Base-by-base conservation (phyloP, 148 eudicot species). In the Vaccinium vitisidaea region DNA sequence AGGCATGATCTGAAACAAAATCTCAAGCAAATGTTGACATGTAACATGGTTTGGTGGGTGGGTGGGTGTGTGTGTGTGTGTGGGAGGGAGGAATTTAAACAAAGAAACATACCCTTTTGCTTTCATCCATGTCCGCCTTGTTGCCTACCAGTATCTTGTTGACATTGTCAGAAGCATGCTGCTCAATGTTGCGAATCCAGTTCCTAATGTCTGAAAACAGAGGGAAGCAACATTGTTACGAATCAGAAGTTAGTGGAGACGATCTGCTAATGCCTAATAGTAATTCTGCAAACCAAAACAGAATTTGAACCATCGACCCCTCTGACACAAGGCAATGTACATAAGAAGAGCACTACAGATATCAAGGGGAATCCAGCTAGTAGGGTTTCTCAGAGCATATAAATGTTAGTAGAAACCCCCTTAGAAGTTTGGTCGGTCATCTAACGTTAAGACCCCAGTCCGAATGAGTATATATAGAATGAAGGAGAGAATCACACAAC, bases 51-150 rank as follows among this genome's bases (percentile, higher is more conserved):
- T 7, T 21, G 8, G 2, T n/a, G 2, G 8, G 70, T 63, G 70
- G 8, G 27, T n/a, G n/a, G n/a, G n/a, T n/a, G n/a, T n/a, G n/a
- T n/a, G n/a, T n/a, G n/a, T n/a, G n/a, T n/a, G 69, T 15, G 59
- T 15, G 59, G 55, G 36, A 21, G 65, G 8, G 61, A 43, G 49
- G 36, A 52, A 39, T 14, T 69, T 59, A 84, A 69, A n/a, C 75
- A 27, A 74, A 13, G 71, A 16, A 46, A 54, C 86, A 56, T 91
- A 94, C 98, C 96, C 98, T 92, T 89, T 94, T 94, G 91, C 98
- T 94, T 90, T 94, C 98, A 78, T 94, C 98, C 98, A 95, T 93
- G 82, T 95, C 98, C 82, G 98, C 98, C 91, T 95, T 95, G 88
- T 95, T 95, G 30, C 98, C 98, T 56, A 95, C 93, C 89, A 95